Evolutionary conservation across 2,329 filamentous ascomycete species (phyloP).

Genomic region (Microsporum audouinii): DNA sequence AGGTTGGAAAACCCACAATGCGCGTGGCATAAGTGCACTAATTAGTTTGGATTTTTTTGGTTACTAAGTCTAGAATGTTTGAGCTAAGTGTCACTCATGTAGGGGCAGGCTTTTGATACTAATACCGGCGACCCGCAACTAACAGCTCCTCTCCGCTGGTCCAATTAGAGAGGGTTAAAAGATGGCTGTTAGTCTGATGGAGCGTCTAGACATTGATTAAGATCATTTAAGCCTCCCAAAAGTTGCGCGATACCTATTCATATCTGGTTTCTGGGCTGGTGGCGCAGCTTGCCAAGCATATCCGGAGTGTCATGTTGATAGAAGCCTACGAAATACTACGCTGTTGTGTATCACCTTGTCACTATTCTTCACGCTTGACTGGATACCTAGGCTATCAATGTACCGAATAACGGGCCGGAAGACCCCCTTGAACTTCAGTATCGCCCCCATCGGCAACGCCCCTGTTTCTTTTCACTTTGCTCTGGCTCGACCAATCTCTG

Average conservation of each 20-base stretch:
- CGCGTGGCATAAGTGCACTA: background rate
- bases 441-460: background rate
- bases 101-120: background rate
- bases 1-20: background rate
- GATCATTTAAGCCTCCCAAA: background rate
- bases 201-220: background rate
- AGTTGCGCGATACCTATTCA: background rate
- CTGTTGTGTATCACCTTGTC: background rate
- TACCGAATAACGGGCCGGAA: background rate
- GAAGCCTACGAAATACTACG: background rate
- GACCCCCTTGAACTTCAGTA: background rate
- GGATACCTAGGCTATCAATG: background rate
- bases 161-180: background rate
- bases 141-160: background rate
- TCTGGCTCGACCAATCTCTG: no score
- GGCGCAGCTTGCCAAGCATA: background rate
- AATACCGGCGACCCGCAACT: background rate
- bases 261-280: background rate
- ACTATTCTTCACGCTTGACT: background rate
- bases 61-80: background rate
- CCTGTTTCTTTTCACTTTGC: background rate
- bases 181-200: background rate
- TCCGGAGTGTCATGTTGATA: background rate
- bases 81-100: background rate
- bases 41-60: background rate